Evolutionary conservation across 805 yeast genomes (phyloP).

Genomic region (Komagataella ulmi): DNA sequence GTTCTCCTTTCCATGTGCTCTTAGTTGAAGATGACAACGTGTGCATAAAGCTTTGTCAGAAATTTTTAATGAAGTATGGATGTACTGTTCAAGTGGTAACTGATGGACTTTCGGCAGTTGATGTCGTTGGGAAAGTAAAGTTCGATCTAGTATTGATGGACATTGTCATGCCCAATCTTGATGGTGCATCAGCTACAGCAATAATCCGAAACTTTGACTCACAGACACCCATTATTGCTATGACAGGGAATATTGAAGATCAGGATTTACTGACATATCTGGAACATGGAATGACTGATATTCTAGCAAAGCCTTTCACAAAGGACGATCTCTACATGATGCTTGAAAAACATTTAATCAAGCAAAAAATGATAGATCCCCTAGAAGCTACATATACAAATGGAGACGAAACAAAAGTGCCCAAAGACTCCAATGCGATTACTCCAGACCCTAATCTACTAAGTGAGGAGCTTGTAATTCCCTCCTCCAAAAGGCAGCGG

Average conservation of each 20-base stretch:
- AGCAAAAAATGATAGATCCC: conserved; percentile 17
- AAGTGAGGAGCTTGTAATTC: neutral
- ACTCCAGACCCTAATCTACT: neutral
- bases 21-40: conserved; percentile 74
- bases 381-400: conserved; percentile 10
- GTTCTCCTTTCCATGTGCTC: conserved; percentile 45
- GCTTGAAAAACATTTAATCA: conserved; percentile 57
- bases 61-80: conserved; percentile 76
- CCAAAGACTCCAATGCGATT: neutral
- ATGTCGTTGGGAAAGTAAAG: conserved; percentile 54
- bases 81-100: conserved; percentile 87
- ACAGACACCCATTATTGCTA: conserved; percentile 82
- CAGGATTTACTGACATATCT: conserved; percentile 69
- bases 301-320: conserved; percentile 88
- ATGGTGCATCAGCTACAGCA: conserved; percentile 86
- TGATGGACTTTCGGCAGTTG: conserved; percentile 84
- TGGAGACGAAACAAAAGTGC: neutral
- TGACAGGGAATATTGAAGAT: conserved; percentile 84
- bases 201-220: conserved; percentile 77
- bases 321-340: conserved; percentile 73
- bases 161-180: conserved; percentile 79
- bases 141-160: conserved; percentile 78
- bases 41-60: conserved; percentile 71
- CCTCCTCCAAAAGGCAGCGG: neutral
- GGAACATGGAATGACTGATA: conserved; percentile 85